Evolutionary conservation across 169 alveolate species (phyloP).

Genomic region (Cryptosporidium sp.): DNA sequence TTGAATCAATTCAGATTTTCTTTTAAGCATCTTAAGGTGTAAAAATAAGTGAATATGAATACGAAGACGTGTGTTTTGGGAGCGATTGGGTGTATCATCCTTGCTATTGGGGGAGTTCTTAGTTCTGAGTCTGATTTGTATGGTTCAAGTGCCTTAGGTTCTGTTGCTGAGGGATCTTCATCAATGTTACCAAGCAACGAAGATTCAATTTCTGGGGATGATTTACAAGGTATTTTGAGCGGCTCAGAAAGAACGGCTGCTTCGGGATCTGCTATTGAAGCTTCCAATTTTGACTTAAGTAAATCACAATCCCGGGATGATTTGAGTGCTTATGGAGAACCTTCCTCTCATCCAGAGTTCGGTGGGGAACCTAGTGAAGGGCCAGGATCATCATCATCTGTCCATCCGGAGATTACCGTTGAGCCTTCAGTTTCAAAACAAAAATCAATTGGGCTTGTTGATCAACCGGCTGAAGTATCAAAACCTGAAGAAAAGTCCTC

Average conservation of each 20-base stretch:
- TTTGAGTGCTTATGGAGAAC: not conserved
- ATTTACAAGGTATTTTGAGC: not conserved
- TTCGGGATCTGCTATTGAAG: not conserved
- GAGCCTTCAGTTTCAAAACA: not conserved
- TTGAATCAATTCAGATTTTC: not conserved
- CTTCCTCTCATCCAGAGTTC: not conserved
- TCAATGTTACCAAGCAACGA: not conserved
- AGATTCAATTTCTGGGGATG: not conserved
- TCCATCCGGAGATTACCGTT: not conserved
- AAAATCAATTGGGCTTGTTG: not conserved
- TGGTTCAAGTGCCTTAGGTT: not conserved
- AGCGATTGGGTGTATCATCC: not conserved
- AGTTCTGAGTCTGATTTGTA: not conserved
- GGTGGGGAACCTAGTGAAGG: not conserved
- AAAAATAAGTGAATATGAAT: not conserved
- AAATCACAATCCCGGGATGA: not conserved
- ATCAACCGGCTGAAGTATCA: not conserved
- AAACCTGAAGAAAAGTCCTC: constrained; percentile 2
- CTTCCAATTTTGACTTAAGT: not conserved
- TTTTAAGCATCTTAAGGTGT: not conserved
- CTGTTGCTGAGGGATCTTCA: not conserved
- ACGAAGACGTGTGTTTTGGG: not conserved
- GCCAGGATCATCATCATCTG: not conserved
- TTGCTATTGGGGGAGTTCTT: constrained; percentile 6
- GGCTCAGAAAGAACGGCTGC: not conserved